A percentile compares a stretch with the other conserved stretches of the same genome.
Conservation (phyloP, 192 early-diverging fungal genomes). For the Podochytrium sp. region DNA sequence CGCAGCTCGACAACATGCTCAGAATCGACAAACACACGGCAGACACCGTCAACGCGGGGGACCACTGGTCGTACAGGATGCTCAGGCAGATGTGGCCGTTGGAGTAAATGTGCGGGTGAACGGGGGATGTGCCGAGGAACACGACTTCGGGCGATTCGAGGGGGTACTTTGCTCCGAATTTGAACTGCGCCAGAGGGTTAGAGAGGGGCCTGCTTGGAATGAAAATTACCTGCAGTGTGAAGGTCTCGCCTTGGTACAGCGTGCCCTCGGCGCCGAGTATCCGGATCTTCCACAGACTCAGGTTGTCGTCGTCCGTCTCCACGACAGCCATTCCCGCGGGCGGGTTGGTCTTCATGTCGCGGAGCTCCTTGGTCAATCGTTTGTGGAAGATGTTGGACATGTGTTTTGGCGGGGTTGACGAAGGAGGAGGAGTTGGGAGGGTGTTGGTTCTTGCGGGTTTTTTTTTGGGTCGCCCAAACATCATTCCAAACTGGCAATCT, state of each 20-base stretch:
- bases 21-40: conserved; percentile 87
- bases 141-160: conserved; percentile 55
- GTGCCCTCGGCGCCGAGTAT: conserved; percentile 47
- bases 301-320: conserved; percentile 39
- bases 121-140: conserved; percentile 38
- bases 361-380: conserved; percentile 53
- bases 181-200: conserved; percentile 36
- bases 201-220: neutral
- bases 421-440: no score
- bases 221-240: conserved; percentile 41
- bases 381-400: conserved; percentile 52
- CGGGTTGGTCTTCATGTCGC: conserved; percentile 48
- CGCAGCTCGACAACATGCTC: conserved; percentile 90
- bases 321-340: conserved; percentile 43
- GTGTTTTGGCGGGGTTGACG: neutral
- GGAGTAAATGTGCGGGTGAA: conserved; percentile 68
- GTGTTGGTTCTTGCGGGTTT: no score
- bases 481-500: neutral
- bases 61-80: conserved; percentile 94
- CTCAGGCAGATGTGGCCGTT: conserved; percentile 98
- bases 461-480: no score
- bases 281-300: conserved; percentile 45
- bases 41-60: conserved; percentile 87
- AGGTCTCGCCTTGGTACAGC: conserved; percentile 47
- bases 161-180: conserved; percentile 51